phyloP scores from a whole-genome alignment of 73 alveolate genomes.

The Paramecium caudatum region DNA sequence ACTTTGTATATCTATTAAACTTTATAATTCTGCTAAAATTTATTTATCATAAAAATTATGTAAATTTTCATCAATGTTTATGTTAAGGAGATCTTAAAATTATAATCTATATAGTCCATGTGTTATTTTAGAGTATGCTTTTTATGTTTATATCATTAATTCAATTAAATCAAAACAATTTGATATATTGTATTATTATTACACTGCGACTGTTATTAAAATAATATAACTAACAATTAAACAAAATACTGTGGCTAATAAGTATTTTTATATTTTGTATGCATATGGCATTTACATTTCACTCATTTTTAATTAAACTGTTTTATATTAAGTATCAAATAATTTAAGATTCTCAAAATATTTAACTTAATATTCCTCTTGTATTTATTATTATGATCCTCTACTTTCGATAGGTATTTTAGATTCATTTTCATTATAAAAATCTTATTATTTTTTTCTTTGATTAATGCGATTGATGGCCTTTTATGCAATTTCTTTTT shows the following conservation, averaged over 20 bases:
- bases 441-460: not conserved
- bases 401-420: constrained; percentile 21
- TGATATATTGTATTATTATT: not conserved
- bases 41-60: not conserved
- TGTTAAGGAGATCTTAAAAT: not conserved
- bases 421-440: constrained; percentile 9
- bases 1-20: not conserved
- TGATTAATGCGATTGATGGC: not conserved
- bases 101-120: not conserved
- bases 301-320: not conserved
- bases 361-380: not conserved
- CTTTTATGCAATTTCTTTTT: constrained; percentile 37
- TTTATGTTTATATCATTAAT: not conserved
- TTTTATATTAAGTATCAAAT: not conserved
- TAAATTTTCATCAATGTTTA: not conserved
- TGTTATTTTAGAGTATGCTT: not conserved
- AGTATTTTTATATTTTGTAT: constrained; percentile 14
- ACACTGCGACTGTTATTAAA: not conserved
- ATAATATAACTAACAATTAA: constrained; percentile 12
- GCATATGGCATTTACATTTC: not conserved
- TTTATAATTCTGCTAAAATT: not conserved
- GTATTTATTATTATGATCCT: not conserved
- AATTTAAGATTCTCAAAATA: constrained; percentile 1
- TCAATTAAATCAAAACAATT: not conserved
- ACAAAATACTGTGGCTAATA: not conserved